These are phyloP conservation scores for Claviceps cyperi DNA, from an alignment of 2,329 filamentous ascomycete genomes.

Conservation along the genomic window DNA sequence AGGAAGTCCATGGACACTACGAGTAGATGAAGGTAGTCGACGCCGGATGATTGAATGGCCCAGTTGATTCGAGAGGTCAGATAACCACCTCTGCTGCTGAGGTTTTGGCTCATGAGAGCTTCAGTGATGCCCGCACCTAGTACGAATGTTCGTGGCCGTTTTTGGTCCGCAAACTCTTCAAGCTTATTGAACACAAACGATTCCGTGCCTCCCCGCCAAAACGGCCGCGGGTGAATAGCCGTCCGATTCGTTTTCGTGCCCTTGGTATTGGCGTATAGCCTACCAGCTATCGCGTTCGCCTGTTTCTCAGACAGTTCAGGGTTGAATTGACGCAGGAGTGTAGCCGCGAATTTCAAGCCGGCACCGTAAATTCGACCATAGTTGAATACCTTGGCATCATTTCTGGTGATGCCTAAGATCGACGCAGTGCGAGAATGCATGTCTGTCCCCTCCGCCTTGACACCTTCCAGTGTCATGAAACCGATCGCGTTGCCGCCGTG, in stretches of 20 bases:
- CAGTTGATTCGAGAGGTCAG: conserved; percentile 96
- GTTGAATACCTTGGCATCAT: conserved; percentile 96
- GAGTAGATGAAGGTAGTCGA: conserved; percentile 90
- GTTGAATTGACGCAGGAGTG: conserved; percentile 86
- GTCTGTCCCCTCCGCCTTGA: conserved; percentile 86
- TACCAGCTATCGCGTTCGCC: conserved; percentile 60
- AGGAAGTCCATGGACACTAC: conserved; percentile 94
- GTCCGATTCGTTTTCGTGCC: conserved; percentile 72
- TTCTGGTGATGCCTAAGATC: conserved; percentile 86
- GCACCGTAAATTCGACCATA: conserved; percentile 99
- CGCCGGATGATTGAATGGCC: conserved; percentile 95
- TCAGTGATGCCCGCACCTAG: conserved; percentile 93
- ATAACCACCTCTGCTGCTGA: conserved; percentile 78
- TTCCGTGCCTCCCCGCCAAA: conserved; percentile 94
- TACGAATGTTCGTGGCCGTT: conserved; percentile 77
- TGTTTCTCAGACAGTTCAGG: conserved; percentile 66
- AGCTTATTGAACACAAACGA: conserved; percentile 97
- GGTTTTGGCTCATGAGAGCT: conserved; percentile 75
- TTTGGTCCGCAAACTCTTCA: conserved; percentile 94
- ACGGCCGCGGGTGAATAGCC: conserved; percentile 54
- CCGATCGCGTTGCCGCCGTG: conserved; percentile 95
- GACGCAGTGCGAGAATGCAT: conserved; percentile 84
- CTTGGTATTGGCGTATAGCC: conserved; percentile 80
- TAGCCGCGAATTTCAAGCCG: conserved; percentile 82
- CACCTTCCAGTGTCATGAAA: conserved; percentile 97